These are phyloP conservation scores for Kodamaea jinghongensis DNA, from an alignment of 805 yeast genomes.

Conservation along the genomic window DNA sequence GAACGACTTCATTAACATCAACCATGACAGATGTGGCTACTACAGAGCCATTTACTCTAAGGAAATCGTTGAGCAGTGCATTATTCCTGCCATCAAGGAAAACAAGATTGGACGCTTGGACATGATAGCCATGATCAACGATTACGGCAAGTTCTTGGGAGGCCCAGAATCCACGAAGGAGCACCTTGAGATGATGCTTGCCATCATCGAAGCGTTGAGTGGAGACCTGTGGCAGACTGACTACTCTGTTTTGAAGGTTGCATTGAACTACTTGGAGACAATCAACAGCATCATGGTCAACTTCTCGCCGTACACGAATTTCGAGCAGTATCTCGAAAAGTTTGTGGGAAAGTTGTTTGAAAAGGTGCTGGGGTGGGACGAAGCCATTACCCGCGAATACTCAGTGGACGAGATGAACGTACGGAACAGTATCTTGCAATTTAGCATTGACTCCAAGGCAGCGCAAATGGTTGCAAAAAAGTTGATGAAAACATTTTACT, in stretches of 20 bases:
- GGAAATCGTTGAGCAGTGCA: slow-evolving; percentile 7
- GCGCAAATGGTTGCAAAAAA: slow-evolving; percentile 33
- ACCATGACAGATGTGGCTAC: slow-evolving; percentile 30
- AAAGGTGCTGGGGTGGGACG: slow-evolving; percentile 30
- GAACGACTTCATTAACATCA: slow-evolving; percentile 38
- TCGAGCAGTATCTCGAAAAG: slow-evolving; percentile 21
- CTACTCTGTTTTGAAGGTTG: slow-evolving; percentile 33
- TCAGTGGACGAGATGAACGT: slow-evolving; percentile 40
- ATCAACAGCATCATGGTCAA: slow-evolving; percentile 31
- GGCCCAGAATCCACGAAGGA: slow-evolving; percentile 16
- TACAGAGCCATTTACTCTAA: slow-evolving; percentile 11
- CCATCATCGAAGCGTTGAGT: slow-evolving; percentile 6
- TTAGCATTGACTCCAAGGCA: slow-evolving; percentile 31
- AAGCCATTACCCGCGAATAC: slow-evolving; percentile 9
- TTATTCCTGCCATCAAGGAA: slow-evolving; percentile 10
- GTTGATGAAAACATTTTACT: slow-evolving; percentile 45
- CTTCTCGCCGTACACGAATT: slow-evolving; percentile 22
- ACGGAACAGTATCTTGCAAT: slow-evolving; percentile 42
- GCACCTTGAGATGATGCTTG: slow-evolving; percentile 31
- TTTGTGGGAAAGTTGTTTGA: slow-evolving; percentile 18
- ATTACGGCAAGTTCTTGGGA: slow-evolving; percentile 39
- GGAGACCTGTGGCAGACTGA: slow-evolving; percentile 12
- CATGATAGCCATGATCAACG: slow-evolving; percentile 35
- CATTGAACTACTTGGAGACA: slow-evolving; percentile 33
- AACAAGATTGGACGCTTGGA: slow-evolving; percentile 28